These are phyloP conservation scores for Lasiodiplodia hormozganensis DNA, from an alignment of 2,329 filamentous ascomycete genomes.

Conservation along the genomic window DNA sequence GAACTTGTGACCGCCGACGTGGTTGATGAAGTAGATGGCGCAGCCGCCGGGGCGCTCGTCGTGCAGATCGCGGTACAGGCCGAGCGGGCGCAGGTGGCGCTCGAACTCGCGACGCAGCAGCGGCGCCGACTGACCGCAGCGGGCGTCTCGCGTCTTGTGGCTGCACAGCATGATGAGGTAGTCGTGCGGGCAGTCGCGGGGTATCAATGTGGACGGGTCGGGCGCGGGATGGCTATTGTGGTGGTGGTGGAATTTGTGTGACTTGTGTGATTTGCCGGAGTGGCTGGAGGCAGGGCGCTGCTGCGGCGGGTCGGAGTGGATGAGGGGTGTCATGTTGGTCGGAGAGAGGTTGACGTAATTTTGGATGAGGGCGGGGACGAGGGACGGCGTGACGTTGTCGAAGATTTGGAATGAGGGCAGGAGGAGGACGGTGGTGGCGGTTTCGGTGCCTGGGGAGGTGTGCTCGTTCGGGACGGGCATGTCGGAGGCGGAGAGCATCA, in stretches of 20 bases:
- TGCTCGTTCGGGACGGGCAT: slow-evolving; percentile 78
- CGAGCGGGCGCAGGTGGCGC: slow-evolving; percentile 82
- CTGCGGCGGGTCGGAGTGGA: slow-evolving; percentile 39
- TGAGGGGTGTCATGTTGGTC: slow-evolving; percentile 73
- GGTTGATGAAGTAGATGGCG: slow-evolving; percentile 94
- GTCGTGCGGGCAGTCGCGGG: slow-evolving; percentile 77
- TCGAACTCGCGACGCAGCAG: slow-evolving; percentile 88
- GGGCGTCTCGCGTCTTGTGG: slow-evolving; percentile 90
- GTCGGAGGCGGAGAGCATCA: slow-evolving; percentile 93
- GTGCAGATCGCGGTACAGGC: slow-evolving; percentile 83
- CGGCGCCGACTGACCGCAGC: slow-evolving; percentile 92
- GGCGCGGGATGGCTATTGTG: slow-evolving; percentile 29
- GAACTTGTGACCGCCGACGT: slow-evolving; percentile 97
- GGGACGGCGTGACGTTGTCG: slow-evolving; percentile 80
- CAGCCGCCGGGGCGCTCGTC: slow-evolving; percentile 91
- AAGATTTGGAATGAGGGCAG: slow-evolving; percentile 85
- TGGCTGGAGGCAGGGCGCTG: slow-evolving; percentile 22
- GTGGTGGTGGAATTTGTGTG: slow-evolving; percentile 32
- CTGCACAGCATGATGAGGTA: slow-evolving; percentile 93
- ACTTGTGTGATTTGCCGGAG: slow-evolving; percentile 36
- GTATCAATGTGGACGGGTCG: slow-evolving; percentile 67
- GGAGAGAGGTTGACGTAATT: slow-evolving; percentile 74
- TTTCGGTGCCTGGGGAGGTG: slow-evolving; percentile 51
- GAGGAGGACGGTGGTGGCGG: slow-evolving; percentile 74
- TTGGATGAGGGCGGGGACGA: slow-evolving; percentile 74